phyloP scores from a whole-genome alignment of 495 filamentous ascomycete species.

The Tuber microsphaerosporum region DNA sequence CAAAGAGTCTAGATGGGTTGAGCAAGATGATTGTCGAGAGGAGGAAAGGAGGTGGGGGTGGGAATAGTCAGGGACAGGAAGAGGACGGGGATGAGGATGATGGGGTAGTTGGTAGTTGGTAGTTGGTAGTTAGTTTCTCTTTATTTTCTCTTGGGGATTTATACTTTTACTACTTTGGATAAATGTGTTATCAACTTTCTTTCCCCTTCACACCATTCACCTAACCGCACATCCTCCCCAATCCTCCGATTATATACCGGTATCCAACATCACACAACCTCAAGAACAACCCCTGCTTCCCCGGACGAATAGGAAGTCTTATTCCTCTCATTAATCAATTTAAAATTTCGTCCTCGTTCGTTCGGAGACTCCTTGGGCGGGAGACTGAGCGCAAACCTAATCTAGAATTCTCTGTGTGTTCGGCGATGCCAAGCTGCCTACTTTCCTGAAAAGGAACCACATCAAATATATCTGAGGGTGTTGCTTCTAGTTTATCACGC shows the following conservation, averaged over 20 bases:
- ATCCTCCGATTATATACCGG: background rate
- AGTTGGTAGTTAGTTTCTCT: background rate
- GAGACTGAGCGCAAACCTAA: too few species aligned
- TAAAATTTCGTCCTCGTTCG: background rate
- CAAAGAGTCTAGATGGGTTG: conserved; percentile 33
- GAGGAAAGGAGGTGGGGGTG: conserved; percentile 18
- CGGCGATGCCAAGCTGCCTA: too few species aligned
- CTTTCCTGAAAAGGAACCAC: too few species aligned
- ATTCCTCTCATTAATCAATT: background rate
- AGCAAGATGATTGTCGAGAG: conserved; percentile 39
- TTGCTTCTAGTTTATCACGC: too few species aligned
- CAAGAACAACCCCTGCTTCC: background rate
- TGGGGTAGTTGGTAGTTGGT: background rate
- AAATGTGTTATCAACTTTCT: background rate
- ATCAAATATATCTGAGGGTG: too few species aligned
- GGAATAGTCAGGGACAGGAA: conserved; percentile 6
- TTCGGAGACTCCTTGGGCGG: too few species aligned
- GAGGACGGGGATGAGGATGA: background rate
- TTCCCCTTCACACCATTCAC: background rate
- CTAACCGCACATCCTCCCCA: background rate
- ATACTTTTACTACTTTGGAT: background rate
- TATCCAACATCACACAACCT: background rate
- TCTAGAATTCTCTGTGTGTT: too few species aligned
- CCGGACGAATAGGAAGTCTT: background rate
- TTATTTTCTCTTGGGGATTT: background rate